A percentile compares a stretch with the other conserved stretches of the same genome.
phyloP scores from a whole-genome alignment of 2,329 filamentous ascomycete genomes.

The Hymenotorrendiella dingleyae region DNA sequence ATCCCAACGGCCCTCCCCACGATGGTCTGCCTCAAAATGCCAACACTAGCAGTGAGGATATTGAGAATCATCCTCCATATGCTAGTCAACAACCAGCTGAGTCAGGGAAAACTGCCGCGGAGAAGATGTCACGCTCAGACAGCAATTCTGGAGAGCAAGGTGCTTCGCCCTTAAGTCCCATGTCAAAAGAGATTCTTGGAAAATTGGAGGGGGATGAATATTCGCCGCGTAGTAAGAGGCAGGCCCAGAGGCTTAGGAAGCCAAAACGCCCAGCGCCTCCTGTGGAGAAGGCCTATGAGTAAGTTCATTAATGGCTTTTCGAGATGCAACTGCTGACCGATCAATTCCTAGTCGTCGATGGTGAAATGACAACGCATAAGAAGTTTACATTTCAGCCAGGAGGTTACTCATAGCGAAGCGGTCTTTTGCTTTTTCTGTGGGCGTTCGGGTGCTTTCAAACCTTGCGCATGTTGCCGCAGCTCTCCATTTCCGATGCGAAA shows the following conservation, averaged over 20 bases:
- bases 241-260: no score
- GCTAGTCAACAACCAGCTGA: not conserved
- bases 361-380: no score
- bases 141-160: not conserved
- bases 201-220: conserved; percentile 22
- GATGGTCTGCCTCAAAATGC: not conserved
- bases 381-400: no score
- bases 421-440: no score
- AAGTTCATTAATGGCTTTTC: no score
- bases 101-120: not conserved
- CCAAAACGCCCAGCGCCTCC: not conserved
- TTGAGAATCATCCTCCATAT: not conserved
- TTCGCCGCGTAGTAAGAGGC: no score
- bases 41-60: not conserved
- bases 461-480: not conserved
- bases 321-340: no score
- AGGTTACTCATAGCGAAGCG: no score
- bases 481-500: no score
- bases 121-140: not conserved
- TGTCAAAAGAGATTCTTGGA: conserved; percentile 26
- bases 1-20: conserved; percentile 3
- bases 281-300: no score
- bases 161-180: conserved; percentile 21
- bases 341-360: no score
- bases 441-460: no score